These are phyloP conservation scores for Exophiala mesophila DNA, from an alignment of 2,329 filamentous ascomycete genomes.

Conservation along the genomic window DNA sequence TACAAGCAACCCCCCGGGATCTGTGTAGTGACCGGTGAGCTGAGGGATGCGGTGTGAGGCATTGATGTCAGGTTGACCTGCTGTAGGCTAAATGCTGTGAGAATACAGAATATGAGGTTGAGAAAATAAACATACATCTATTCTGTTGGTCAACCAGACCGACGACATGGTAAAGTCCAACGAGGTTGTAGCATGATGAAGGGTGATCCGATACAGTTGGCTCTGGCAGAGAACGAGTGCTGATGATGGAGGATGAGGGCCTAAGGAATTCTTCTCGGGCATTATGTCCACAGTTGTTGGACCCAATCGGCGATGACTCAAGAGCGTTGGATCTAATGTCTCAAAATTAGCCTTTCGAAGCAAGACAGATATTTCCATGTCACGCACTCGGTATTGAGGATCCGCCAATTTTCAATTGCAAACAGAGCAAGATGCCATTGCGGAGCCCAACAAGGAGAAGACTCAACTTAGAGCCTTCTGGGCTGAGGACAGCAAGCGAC, in stretches of 20 bases:
- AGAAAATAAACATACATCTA: constrained; percentile 11
- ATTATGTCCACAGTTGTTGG: constrained; percentile 13
- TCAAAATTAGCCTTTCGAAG: too few relatives aligned
- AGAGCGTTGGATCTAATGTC: constrained; percentile 17
- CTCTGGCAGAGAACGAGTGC: constrained; percentile 19
- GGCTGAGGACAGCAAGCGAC: constrained; percentile 29
- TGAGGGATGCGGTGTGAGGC: constrained; percentile 34
- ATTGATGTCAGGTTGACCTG: constrained; percentile 25
- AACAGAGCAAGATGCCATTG: constrained; percentile 39
- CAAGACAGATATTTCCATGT: too few relatives aligned
- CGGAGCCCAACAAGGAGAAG: constrained; percentile 42
- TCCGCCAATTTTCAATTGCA: constrained; percentile 29
- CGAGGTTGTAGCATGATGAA: constrained; percentile 11
- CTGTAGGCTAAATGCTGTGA: constrained; percentile 13
- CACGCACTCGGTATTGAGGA: constrained; percentile 14
- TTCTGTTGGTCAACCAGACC: constrained; percentile 16
- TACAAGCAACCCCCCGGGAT: constrained; percentile 42
- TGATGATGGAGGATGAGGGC: constrained; percentile 5
- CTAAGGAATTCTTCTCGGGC: constrained; percentile 3
- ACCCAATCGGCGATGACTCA: constrained; percentile 18
- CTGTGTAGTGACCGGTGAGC: constrained; percentile 22
- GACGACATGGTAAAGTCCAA: constrained; percentile 15
- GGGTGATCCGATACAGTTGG: constrained; percentile 13
- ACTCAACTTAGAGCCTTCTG: constrained; percentile 16
- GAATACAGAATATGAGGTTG: neutral